These are phyloP conservation scores for Microbotryum silenes-acaulis DNA, from an alignment of 1,284 basidiomycete genomes.

Conservation along the genomic window DNA sequence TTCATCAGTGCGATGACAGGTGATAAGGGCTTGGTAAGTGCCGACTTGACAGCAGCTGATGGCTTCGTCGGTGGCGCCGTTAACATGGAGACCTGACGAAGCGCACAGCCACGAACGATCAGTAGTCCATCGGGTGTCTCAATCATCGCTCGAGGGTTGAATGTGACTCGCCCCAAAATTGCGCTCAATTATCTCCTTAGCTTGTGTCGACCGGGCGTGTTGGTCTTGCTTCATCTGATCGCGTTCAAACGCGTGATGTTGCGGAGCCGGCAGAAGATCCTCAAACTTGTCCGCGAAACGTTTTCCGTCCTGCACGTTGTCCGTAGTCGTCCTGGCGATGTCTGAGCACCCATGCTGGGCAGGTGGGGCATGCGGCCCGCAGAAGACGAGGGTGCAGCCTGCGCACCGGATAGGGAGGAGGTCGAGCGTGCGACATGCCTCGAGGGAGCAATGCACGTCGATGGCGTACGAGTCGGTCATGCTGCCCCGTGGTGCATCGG, in stretches of 20 bases:
- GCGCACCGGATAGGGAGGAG: not conserved
- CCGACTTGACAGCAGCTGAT: not conserved
- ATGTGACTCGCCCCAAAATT: not conserved
- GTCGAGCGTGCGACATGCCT: not conserved
- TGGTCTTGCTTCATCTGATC: not conserved
- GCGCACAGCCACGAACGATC: not conserved
- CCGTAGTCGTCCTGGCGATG: not conserved
- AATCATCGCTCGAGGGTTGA: too few relatives aligned
- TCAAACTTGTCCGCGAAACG: not conserved
- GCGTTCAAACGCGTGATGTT: not conserved
- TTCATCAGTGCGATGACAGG: slow-evolving; percentile 1
- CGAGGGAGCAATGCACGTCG: not conserved
- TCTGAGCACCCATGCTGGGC: not conserved
- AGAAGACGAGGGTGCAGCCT: not conserved
- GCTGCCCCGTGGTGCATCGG: too few relatives aligned
- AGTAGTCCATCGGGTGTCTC: too few relatives aligned
- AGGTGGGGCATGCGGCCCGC: not conserved
- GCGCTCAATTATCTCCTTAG: not conserved
- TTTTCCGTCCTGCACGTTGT: not conserved
- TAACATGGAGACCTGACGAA: too few relatives aligned
- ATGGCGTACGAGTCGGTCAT: too few relatives aligned
- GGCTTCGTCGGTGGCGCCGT: not conserved
- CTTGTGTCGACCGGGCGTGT: not conserved
- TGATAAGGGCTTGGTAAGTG: not conserved
- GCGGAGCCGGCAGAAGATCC: not conserved